Evolutionary conservation across 345 rosid genomes (phyloP).

Genomic region (Schrenkiella parvula): DNA sequence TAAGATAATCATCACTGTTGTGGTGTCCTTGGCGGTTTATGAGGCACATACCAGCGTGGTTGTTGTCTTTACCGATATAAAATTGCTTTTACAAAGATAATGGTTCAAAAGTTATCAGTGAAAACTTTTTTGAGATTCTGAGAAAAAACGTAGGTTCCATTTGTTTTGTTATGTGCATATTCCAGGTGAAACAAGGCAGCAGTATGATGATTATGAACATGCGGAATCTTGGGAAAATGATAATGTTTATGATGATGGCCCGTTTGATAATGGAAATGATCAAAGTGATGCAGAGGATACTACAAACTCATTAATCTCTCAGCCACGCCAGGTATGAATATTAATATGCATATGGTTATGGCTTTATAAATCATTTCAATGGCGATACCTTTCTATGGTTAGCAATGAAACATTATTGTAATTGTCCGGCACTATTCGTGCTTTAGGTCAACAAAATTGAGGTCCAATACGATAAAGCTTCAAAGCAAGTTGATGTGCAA

Average conservation of each 20-base stretch:
- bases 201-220: slow-evolving; percentile 46
- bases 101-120: background rate
- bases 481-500: slow-evolving; percentile 95
- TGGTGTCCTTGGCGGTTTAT: background rate
- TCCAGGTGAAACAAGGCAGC: slow-evolving; percentile 54
- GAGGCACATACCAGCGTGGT: slow-evolving; percentile 12
- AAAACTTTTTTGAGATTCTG: background rate
- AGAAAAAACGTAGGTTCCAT: background rate
- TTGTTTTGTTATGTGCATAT: slow-evolving; percentile 17
- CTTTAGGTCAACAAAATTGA: slow-evolving; percentile 76
- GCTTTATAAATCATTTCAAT: background rate
- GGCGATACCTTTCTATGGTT: background rate
- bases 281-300: slow-evolving; percentile 60
- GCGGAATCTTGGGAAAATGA: slow-evolving; percentile 62
- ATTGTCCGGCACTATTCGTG: background rate
- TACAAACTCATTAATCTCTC: slow-evolving; percentile 58
- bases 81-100: background rate
- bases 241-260: slow-evolving; percentile 44
- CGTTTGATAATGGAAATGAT: slow-evolving; percentile 51
- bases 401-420: background rate
- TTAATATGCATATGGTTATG: slow-evolving; percentile 11
- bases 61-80: background rate
- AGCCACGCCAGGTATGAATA: slow-evolving; percentile 80
- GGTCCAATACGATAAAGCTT: slow-evolving; percentile 77
- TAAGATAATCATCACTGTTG: background rate